These are phyloP conservation scores for Cladophialophora yegresii DNA, from an alignment of 2,329 filamentous ascomycete species.

Conservation along the genomic window DNA sequence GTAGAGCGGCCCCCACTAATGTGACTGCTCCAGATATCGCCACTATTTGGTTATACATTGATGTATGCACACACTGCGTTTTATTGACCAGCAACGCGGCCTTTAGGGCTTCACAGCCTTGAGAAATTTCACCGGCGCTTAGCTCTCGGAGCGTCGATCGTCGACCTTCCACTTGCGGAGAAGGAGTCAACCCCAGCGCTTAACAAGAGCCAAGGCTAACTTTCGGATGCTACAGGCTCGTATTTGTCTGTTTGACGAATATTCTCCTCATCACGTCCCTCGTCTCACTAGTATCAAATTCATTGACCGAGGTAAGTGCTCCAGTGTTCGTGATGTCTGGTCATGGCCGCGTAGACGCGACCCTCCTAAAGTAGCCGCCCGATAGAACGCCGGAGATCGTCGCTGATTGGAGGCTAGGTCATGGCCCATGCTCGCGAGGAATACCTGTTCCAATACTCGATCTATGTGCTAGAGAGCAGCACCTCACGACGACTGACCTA, in stretches of 20 bases:
- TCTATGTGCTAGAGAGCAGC: constrained; percentile 50
- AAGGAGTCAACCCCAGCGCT: constrained; percentile 18
- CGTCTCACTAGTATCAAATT: constrained; percentile 61
- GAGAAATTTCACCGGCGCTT: constrained; percentile 18
- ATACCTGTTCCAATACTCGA: constrained; percentile 58
- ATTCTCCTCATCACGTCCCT: constrained; percentile 62
- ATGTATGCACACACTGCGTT: constrained; percentile 32
- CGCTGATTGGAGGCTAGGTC: constrained; percentile 48
- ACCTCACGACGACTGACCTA: constrained; percentile 51
- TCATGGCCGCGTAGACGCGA: constrained; percentile 20
- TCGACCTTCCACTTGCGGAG: background rate
- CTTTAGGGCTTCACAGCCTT: constrained; percentile 1
- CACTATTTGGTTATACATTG: constrained; percentile 36
- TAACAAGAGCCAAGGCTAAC: constrained; percentile 22
- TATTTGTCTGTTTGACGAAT: constrained; percentile 63
- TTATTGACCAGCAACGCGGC: background rate
- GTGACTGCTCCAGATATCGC: constrained; percentile 33
- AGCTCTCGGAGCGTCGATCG: background rate
- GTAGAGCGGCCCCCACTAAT: constrained; percentile 9
- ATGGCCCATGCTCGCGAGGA: constrained; percentile 64
- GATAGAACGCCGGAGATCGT: constrained; percentile 1
- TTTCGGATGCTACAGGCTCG: constrained; percentile 45
- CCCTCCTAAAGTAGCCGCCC: constrained; percentile 20
- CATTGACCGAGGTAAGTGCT: constrained; percentile 56
- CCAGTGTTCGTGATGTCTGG: background rate